Evolutionary conservation across 2,329 filamentous ascomycete genomes (phyloP), one percentile per base, ranked within the genome.

Genomic region (Diaporthe caulivora): DNA sequence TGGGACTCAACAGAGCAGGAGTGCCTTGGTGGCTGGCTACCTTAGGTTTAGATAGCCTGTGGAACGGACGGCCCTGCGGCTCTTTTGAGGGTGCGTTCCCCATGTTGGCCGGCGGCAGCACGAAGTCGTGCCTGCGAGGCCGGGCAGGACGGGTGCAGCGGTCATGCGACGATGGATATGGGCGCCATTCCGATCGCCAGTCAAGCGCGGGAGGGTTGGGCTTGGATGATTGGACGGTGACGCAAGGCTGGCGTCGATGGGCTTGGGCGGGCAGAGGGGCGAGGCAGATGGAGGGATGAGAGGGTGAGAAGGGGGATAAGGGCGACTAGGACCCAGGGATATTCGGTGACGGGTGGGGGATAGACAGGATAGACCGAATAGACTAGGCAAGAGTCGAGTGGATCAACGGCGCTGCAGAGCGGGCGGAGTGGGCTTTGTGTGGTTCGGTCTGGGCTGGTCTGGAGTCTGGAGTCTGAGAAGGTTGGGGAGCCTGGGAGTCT

Each of bases 111-210:
- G 49, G 31, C 57, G 68, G 64, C 70, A 67, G 29, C 47, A 53
- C 34, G 44, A 29, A 53, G 21, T 42, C 29, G 34, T 58, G 60
- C 54, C 71, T 54, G 51, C n/a, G 73, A 55, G 58, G 54, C 44
- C 67, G 68, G 62, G 37, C 67, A 64, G 60, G 40, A 64, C 24
- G 49, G 67, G 65, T 73, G 55, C 53, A 42, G 55, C 29, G 58
- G 26, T 75, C 74, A 75, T 73, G 67, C 57, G 60, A 69, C 57
- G 54, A 69, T 49, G 31, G 31, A 26, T 57, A 54, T 71, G 51
- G 65, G 44, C 74, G 71, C 71, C 74, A 75, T 75, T 47, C 60
- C 71, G 74, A 40, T 73, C 74, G 71, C 71, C 74, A 51, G 71
- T 64, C 47, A 54, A 70, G 54, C 37, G 69, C 57, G 60, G 42